Evolutionary conservation across 495 filamentous ascomycete genomes (phyloP).

Genomic region (Daldinia caldariorum): DNA sequence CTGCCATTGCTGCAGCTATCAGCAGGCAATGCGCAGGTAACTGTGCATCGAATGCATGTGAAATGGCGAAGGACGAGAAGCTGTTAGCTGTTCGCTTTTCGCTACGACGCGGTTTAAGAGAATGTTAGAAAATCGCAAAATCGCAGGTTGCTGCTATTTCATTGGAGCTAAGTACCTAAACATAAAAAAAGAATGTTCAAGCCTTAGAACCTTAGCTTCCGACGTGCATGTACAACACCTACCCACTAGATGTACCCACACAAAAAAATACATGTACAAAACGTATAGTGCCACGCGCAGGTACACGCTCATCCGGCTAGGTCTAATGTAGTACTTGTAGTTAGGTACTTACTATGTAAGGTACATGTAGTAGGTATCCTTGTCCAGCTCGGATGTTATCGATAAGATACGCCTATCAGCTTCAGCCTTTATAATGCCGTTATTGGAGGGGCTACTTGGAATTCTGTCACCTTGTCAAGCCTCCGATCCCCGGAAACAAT

Average conservation of each 20-base stretch:
- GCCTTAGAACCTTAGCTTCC: slow-evolving; percentile 2
- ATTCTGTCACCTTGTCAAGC: slow-evolving; percentile 18
- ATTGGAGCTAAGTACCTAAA: slow-evolving; percentile 18
- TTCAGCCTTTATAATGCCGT: slow-evolving; percentile 8
- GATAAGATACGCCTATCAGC: slow-evolving; percentile 11
- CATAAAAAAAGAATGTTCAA: slow-evolving; percentile 10
- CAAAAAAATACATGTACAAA: neutral
- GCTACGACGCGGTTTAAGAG: slow-evolving; percentile 40
- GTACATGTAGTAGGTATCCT: no score
- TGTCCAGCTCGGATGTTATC: no score
- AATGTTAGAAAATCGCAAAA: slow-evolving; percentile 32
- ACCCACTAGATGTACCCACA: slow-evolving; percentile 6
- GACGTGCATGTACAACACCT: slow-evolving; percentile 3
- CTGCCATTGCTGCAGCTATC: slow-evolving; percentile 75
- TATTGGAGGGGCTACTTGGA: slow-evolving; percentile 1
- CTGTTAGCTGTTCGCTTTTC: slow-evolving; percentile 30
- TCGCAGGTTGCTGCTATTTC: neutral
- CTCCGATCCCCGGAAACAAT: slow-evolving; percentile 35
- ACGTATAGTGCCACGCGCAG: neutral
- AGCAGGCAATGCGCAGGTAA: slow-evolving; percentile 56
- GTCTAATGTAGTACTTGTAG: no score
- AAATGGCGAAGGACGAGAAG: slow-evolving; percentile 31
- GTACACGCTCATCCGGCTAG: neutral
- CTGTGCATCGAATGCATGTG: slow-evolving; percentile 48
- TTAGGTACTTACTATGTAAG: no score